Evolutionary conservation across 805 yeast species (phyloP).

Genomic region (Kockiozyma suomiensis): DNA sequence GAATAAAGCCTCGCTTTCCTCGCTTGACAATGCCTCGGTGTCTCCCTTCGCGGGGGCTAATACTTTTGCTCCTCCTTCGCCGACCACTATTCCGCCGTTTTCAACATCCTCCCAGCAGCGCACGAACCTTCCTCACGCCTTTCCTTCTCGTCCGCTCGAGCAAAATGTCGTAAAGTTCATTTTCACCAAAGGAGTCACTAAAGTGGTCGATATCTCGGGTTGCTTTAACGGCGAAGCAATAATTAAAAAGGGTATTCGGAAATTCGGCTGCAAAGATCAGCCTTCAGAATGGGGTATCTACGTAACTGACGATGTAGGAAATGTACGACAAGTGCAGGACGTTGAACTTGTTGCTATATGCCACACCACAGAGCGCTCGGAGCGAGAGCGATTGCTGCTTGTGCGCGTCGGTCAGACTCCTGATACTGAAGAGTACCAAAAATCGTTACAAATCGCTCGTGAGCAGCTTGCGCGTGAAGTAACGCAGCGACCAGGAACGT

Average conservation of each 20-base stretch:
- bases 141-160: slow-evolving; percentile 17
- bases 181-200: slow-evolving; percentile 70
- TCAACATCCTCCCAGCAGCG: slow-evolving; percentile 9
- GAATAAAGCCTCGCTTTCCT: slow-evolving; percentile 14
- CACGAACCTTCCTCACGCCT: slow-evolving; percentile 7
- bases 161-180: slow-evolving; percentile 59
- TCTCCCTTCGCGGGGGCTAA: slow-evolving; percentile 31
- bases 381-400: slow-evolving; percentile 69
- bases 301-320: slow-evolving; percentile 63
- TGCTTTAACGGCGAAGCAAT: slow-evolving; percentile 81
- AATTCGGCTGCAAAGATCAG: slow-evolving; percentile 44
- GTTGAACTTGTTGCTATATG: slow-evolving; percentile 82
- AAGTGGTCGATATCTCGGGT: slow-evolving; percentile 69
- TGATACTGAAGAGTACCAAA: slow-evolving; percentile 40
- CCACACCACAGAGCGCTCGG: slow-evolving; percentile 70
- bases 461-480: slow-evolving; percentile 28
- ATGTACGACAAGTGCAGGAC: slow-evolving; percentile 60
- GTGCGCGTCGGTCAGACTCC: slow-evolving; percentile 69
- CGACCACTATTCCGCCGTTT: slow-evolving; percentile 3
- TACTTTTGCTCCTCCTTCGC: slow-evolving; percentile 9
- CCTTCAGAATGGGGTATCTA: slow-evolving; percentile 46
- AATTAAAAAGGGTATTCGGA: slow-evolving; percentile 66
- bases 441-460: slow-evolving; percentile 31
- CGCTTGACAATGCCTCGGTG: slow-evolving; percentile 32
- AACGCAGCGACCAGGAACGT: slow-evolving; percentile 26